Base-by-base conservation (phyloP, 2,329 filamentous ascomycete species). In the Aureobasidium namibiae region DNA sequence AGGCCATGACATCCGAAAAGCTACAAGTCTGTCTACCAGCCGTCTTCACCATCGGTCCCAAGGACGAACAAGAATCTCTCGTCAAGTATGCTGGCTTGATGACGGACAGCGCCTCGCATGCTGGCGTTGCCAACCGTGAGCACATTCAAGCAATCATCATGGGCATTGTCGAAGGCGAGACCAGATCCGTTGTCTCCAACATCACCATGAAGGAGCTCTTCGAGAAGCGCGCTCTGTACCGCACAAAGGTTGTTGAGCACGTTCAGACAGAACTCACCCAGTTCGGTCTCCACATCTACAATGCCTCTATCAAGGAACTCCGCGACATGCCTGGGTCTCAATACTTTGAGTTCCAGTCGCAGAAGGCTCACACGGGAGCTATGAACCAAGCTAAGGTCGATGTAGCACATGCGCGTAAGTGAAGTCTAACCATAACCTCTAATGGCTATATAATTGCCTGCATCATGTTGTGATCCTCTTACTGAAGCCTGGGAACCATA, bases 131-230 rank as follows among this genome's bases (percentile, higher is more conserved):
- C 14, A 78, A 77, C 23, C 73, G 78, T n/a, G 78, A 81, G 57
- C 88, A 92, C 73, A 85, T 94, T 16, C 87, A 88, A 68, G 88
- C 88, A 65, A 95, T 95, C 62, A 87, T 95, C 72, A 92, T 90
- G 72, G 90, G 89, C 61, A 91, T 95, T 71, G 94, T 95, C 65
- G 89, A 95, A 72, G 90, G 90, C 62, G 90, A 95, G 72, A 92
- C 88, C 1, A 82, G 90, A 61, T 87, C 90, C 6, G 84, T 95
- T 56, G 88, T 95, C 42, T 89, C 86, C 0, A 86, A 84, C 65
- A 92, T 95, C 88, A 92, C 89, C n/a, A 92, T 94, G 88, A 89
- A 92, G 70, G 89, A 94, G 73, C 88, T 95, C 61, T 92, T 92
- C 72, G 87, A 85, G 61, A 86, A 89, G 73, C 79, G 88, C 34